phyloP scores from a whole-genome alignment of 495 filamentous ascomycete species.

The Penicillium steckii region DNA sequence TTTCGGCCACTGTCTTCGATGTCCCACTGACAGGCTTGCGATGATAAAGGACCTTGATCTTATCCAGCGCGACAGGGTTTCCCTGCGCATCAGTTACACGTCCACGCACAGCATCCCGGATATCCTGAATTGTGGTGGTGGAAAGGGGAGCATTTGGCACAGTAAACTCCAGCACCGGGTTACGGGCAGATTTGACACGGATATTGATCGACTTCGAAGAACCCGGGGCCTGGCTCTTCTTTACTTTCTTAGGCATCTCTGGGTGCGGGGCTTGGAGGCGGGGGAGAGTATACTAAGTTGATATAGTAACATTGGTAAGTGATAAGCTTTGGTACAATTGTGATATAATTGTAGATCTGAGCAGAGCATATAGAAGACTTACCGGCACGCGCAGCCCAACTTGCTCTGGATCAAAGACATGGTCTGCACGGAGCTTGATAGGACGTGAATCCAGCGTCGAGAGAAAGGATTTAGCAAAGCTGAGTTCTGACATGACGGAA shows the following conservation, averaged over 20 bases:
- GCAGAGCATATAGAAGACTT: constrained; percentile 32
- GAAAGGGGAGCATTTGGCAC: constrained; percentile 57
- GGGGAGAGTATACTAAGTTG: constrained; percentile 42
- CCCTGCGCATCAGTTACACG: constrained; percentile 37
- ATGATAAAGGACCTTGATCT: constrained; percentile 78
- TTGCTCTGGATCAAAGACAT: constrained; percentile 78
- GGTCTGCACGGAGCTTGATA: constrained; percentile 73
- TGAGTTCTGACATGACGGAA: constrained; percentile 73
- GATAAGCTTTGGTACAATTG: not conserved
- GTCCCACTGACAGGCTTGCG: constrained; percentile 76
- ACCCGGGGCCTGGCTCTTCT: constrained; percentile 40
- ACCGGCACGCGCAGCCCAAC: constrained; percentile 71
- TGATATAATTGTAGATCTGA: not conserved
- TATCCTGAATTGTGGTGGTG: constrained; percentile 66
- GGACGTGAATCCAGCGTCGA: constrained; percentile 72
- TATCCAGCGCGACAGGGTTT: constrained; percentile 49
- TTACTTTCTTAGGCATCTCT: constrained; percentile 49
- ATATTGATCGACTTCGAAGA: constrained; percentile 54
- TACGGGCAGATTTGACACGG: constrained; percentile 70
- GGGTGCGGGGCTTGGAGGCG: constrained; percentile 48
- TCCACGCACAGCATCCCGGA: constrained; percentile 63
- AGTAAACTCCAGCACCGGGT: constrained; percentile 62
- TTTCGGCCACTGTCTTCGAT: constrained; percentile 51
- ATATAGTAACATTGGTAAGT: not conserved
- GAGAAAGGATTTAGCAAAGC: constrained; percentile 83